A percentile compares a stretch with the other conserved stretches of the same genome.
phyloP scores from a whole-genome alignment of 139 green algal species.

The Chlamydomonas sphaeroides region DNA sequence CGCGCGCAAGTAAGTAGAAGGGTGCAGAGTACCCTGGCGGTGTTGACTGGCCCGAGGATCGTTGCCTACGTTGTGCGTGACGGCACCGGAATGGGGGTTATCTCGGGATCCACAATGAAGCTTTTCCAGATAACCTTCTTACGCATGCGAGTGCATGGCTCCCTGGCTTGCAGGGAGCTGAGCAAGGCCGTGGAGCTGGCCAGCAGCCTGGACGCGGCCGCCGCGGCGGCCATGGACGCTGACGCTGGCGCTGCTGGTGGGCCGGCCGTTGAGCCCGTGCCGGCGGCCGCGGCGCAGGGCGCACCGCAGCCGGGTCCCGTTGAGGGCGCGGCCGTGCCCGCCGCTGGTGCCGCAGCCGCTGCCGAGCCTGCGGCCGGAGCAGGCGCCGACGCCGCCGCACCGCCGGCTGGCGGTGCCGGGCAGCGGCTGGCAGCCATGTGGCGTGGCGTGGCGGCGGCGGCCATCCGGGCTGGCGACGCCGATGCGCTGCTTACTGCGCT shows the following conservation, averaged over 20 bases:
- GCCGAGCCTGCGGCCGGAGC: background rate
- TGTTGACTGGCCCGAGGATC: no score
- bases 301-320: no score
- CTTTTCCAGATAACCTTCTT: no score
- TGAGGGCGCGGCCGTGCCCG: no score
- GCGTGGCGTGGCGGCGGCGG: conserved; percentile 23
- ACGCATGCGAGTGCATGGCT: no score
- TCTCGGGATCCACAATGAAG: no score
- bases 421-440: conserved; percentile 23
- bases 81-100: no score
- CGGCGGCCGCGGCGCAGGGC: background rate
- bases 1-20: background rate
- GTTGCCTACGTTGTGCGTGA: no score
- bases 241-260: conserved; percentile 16
- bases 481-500: conserved; percentile 6
- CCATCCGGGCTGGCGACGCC: background rate
- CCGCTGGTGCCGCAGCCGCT: background rate
- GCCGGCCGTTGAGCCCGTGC: conserved; percentile 1
- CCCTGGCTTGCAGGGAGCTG: conserved; percentile 3
- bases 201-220: conserved; percentile 11
- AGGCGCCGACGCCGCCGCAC: background rate
- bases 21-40: no score
- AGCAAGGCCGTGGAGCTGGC: conserved; percentile 26
- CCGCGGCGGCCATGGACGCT: conserved; percentile 24
- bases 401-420: background rate